These are phyloP conservation scores for Massarina eburnea DNA, from an alignment of 2,329 filamentous ascomycete species.

Conservation along the genomic window DNA sequence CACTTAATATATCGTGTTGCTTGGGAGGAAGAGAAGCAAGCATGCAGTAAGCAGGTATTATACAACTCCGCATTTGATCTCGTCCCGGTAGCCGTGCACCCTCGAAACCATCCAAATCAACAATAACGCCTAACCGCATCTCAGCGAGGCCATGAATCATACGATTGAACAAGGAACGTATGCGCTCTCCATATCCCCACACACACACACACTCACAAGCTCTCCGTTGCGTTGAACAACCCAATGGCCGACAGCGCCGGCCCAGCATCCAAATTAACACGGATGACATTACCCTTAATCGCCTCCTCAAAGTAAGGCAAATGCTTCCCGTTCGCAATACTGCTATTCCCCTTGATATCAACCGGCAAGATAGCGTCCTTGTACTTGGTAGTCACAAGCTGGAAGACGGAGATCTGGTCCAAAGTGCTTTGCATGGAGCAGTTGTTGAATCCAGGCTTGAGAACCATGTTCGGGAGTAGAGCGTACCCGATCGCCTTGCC, in stretches of 20 bases:
- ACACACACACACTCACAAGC: neutral
- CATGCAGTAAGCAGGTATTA: no score
- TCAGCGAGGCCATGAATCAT: no score
- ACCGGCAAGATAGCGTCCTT: constrained; percentile 58
- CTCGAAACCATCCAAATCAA: no score
- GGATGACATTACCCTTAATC: constrained; percentile 55
- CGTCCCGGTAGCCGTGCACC: no score
- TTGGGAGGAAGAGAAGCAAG: no score
- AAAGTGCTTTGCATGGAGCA: constrained; percentile 59
- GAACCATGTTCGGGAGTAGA: constrained; percentile 60
- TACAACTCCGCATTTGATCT: no score
- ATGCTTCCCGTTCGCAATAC: constrained; percentile 49
- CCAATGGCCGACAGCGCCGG: constrained; percentile 17
- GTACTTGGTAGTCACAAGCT: constrained; percentile 52
- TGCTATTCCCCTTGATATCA: constrained; percentile 56
- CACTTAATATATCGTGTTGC: no score
- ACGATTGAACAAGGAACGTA: no score
- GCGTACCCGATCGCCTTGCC: constrained; percentile 57
- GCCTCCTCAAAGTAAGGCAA: constrained; percentile 61
- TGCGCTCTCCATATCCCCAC: neutral
- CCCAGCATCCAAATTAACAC: constrained; percentile 52
- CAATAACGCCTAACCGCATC: no score
- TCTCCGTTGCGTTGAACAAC: neutral
- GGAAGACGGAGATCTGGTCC: constrained; percentile 53
- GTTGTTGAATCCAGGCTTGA: constrained; percentile 61